Evolutionary conservation across 805 yeast species (phyloP).

Genomic region (Pichia nakasei): DNA sequence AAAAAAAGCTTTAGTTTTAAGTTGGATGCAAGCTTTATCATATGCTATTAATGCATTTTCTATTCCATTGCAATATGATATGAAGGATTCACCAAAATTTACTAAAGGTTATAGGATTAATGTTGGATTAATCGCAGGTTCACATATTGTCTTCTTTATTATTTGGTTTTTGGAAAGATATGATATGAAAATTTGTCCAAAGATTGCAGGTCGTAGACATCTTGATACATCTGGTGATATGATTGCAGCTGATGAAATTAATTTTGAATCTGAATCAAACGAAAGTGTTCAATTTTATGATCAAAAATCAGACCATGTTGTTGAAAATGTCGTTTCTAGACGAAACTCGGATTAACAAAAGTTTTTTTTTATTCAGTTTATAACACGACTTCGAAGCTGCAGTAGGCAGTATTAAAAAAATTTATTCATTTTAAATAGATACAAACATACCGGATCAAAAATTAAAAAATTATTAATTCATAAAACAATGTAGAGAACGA

Average conservation of each 20-base stretch:
- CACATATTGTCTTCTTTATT: conserved; percentile 9
- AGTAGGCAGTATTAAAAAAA: too few relatives aligned
- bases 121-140: conserved; percentile 7
- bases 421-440: too few relatives aligned
- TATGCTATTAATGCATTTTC: conserved; percentile 16
- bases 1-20: conserved; percentile 45
- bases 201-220: conserved; percentile 13
- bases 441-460: too few relatives aligned
- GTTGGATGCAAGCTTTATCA: conserved; percentile 13
- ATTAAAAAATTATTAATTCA: too few relatives aligned
- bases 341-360: too few relatives aligned
- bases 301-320: too few relatives aligned
- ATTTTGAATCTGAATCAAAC: too few relatives aligned
- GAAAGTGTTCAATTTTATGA: too few relatives aligned
- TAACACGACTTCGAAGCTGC: too few relatives aligned
- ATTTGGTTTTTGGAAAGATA: conserved; percentile 13
- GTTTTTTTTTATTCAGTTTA: too few relatives aligned
- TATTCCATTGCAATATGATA: conserved; percentile 15
- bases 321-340: too few relatives aligned
- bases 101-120: conserved; percentile 13
- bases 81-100: conserved; percentile 12
- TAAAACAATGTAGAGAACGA: too few relatives aligned
- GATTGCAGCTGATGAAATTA: background rate
- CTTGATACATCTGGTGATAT: background rate
- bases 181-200: conserved; percentile 11